Base-by-base conservation (phyloP, 352 stramenopile genomes). In the Pythium biforme region DNA sequence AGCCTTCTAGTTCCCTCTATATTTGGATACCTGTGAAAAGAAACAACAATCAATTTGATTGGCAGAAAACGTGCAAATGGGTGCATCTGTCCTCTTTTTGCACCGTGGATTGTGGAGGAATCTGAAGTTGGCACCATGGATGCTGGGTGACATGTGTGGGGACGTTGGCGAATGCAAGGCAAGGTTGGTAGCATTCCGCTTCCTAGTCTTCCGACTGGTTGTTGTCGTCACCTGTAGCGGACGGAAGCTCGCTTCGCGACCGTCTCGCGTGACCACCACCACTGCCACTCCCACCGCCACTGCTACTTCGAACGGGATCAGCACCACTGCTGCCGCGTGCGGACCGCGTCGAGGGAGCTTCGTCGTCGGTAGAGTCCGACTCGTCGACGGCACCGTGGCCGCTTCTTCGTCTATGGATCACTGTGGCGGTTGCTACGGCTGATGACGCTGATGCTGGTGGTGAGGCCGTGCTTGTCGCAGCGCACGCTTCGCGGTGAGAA, bases 281-380 rank as follows among this genome's bases (percentile, higher is more conserved):
- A 43, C 0, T 40, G 27, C 34, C 20, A 43, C 51, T 43, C 31
- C n/a, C 17, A 19, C 25, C 47, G 25, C 17, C 22, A 23, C 40
- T 56, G 37, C 11, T 34, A n/a, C n/a, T 47, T 10, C 31, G 3
- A n/a, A n/a, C n/a, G n/a, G n/a, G n/a, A 22, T n/a, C 23, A 43
- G 0, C 43, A 20, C 47, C 20, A 27, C 51, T 43, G 7, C 40
- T 56, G 37, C 11, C 17, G 12, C n/a, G 37, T 27, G 27, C 27
- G 26, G 25, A 26, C 25, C 20, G 26, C 17, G 25, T n/a, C 8
- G 26, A 19, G 3, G 50, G 49, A 3, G 51, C 66, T 26, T 76
- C 70, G 49, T 75, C 62, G 50, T 77, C 67, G 5, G 69, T 77
- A 19, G 70, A 75, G 33, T 77, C 70, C 1, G 62, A 64, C 1